Base-by-base conservation (phyloP, 805 yeast species). In the Saturnispora mendoncae region DNA sequence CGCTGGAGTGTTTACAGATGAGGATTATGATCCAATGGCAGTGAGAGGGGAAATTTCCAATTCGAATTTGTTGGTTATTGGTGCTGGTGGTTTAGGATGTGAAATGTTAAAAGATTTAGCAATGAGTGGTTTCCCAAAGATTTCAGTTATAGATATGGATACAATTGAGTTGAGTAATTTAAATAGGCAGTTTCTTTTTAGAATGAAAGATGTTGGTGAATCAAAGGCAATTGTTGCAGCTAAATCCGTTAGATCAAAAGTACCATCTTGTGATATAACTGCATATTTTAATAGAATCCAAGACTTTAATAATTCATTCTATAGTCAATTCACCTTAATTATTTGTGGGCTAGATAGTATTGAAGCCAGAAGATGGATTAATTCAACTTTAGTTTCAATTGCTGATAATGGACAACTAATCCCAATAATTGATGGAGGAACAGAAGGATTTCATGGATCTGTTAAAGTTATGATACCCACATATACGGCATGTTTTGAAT, bases 361-460 rank as follows among this genome's bases (percentile, higher is more conserved):
- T 5, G 90, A 80, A 52, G 96, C 97, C 0, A 67, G 98, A 28
- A 64, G 97, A 37, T 88, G 94, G 90, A 81, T 90, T 47, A 90
- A 90, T 59, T 66, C 72, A 12, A 71, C 75, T 12, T 60, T 90
- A 21, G 76, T 84, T 2, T 67, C 75, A 8, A 52, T 88, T 47
- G 86, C 84, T 4, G 77, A 58, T 0, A 35, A 48, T 21, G 69
- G 74, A 2, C 64, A 66, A 38, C 71, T 71, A 12, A 75, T 77
- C 34, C 86, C 87, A 0, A 58, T 90, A 55, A 76, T 92, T 13
- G 98, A 90, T 57, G 97, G 97, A 4, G 98, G 97, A 3, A 83
- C 95, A 0, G 97, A 90, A 56, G 97, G 97, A 0, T 81, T 90
- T 54, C 73, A 83, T 49, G 98, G 98, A 3, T 95, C 90, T 53